These are phyloP conservation scores for Phalaenopsis hybrid DNA, from an alignment of 116 monocot genomes.

Conservation along the genomic window DNA sequence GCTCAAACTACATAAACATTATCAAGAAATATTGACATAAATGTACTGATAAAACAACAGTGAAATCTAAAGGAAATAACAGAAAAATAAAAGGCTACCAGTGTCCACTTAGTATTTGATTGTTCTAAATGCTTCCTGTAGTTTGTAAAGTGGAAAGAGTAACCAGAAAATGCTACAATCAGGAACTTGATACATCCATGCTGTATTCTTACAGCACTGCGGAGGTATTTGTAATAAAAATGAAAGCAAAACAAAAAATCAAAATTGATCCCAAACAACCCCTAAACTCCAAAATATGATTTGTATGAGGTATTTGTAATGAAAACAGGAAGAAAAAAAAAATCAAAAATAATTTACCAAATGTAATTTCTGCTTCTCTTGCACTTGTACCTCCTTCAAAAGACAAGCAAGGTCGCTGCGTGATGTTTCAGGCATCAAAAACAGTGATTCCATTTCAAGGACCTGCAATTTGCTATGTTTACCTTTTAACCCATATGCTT, in stretches of 20 bases:
- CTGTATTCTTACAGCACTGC: not conserved
- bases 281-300: not conserved
- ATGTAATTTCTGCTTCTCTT: conserved; percentile 83
- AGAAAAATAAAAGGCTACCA: not conserved
- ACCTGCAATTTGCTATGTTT: conserved; percentile 37
- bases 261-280: too few relatives aligned
- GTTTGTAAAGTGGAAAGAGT: not conserved
- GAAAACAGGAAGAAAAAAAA: not conserved
- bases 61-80: not conserved
- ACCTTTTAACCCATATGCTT: not conserved
- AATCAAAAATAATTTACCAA: conserved; percentile 35
- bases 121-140: not conserved
- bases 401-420: conserved; percentile 73
- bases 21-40: not conserved
- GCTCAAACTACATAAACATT: not conserved
- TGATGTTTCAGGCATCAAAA: conserved; percentile 55
- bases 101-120: not conserved
- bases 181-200: not conserved
- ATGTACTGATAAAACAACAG: not conserved
- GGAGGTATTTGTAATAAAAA: too few relatives aligned
- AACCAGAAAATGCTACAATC: not conserved
- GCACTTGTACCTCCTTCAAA: conserved; percentile 56
- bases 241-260: too few relatives aligned
- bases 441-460: conserved; percentile 77
- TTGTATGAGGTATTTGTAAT: conserved; percentile 1